Evolutionary conservation across 257 asterid genomes (phyloP), one percentile per base, ranked within the genome.

Genomic region (Verbena officinalis): DNA sequence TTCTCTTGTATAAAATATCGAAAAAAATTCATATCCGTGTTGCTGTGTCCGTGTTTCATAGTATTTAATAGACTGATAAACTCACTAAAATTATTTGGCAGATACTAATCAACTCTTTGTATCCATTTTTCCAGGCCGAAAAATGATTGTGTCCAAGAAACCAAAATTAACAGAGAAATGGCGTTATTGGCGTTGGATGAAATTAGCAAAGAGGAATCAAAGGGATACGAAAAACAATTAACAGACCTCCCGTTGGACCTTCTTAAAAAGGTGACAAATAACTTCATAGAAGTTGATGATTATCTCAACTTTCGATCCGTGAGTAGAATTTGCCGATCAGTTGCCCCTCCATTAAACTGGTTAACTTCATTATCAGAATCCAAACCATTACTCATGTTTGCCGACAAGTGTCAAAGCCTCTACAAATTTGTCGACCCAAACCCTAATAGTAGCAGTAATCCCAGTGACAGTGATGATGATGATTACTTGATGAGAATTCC

Each of bases 381-480:
- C 11, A 12, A 30, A 31, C 61, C 61, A 31, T 15, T 55, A 30
- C 61, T n/a, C 14, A 55, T 55, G 61, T 31, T 31, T 30, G 44
- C 43, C 13, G 24, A n/a, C 21, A 55, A n/a, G 31, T 20, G 12
- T 21, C 7, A 34, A n/a, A 15, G 9, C 14, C 21, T 30, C 44
- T 55, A 55, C 44, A 6, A 34, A 15, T 55, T 55, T 7, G 44
- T 55, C 14, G 43, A 55, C 9, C 44, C 61, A 0, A 30, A 0
- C 2, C 8, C 1, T 30, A 55, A 55, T 1, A 21, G 34, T 12
- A 14, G 4, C n/a, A n/a, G n/a, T n/a, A n/a, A n/a, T n/a, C n/a
- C n/a, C n/a, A n/a, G n/a, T n/a, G n/a, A n/a, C n/a, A n/a, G n/a
- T n/a, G n/a, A n/a, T n/a, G n/a, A n/a, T n/a, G n/a, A n/a, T n/a